Conservation (phyloP, 305 asterid genomes). For the Stenogyne calaminthoides region DNA sequence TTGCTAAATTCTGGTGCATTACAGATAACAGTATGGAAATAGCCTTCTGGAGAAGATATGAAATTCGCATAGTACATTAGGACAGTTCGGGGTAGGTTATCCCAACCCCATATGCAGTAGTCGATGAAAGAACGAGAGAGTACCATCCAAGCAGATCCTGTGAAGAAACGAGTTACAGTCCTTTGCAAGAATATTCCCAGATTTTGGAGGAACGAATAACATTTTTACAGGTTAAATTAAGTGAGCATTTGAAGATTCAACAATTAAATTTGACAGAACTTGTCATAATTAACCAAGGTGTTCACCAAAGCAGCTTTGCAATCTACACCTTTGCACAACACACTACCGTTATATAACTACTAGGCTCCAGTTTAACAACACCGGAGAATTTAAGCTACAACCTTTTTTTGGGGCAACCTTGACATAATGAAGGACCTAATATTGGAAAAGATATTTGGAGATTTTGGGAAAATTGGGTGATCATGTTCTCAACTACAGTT, state of each 20-base stretch:
- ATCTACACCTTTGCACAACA: not conserved
- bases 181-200: not conserved
- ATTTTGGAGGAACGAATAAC: not conserved
- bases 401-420: not conserved
- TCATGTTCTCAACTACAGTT: not conserved
- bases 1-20: conserved; percentile 80
- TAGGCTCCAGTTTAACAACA: not conserved
- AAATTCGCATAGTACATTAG: conserved; percentile 98
- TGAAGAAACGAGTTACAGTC: conserved; percentile 25
- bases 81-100: conserved; percentile 89
- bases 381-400: not conserved
- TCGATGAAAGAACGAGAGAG: conserved; percentile 90
- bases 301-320: not conserved
- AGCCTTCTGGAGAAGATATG: conserved; percentile 97
- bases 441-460: not conserved
- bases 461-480: conserved; percentile 6
- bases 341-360: not conserved
- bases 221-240: not conserved
- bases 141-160: conserved; percentile 99
- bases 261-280: not conserved
- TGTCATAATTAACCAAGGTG: not conserved
- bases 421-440: not conserved
- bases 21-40: conserved; percentile 91
- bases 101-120: conserved; percentile 99
- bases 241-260: not conserved